Base-by-base conservation (phyloP, 2,329 filamentous ascomycete species). In the Penicillium sp. region DNA sequence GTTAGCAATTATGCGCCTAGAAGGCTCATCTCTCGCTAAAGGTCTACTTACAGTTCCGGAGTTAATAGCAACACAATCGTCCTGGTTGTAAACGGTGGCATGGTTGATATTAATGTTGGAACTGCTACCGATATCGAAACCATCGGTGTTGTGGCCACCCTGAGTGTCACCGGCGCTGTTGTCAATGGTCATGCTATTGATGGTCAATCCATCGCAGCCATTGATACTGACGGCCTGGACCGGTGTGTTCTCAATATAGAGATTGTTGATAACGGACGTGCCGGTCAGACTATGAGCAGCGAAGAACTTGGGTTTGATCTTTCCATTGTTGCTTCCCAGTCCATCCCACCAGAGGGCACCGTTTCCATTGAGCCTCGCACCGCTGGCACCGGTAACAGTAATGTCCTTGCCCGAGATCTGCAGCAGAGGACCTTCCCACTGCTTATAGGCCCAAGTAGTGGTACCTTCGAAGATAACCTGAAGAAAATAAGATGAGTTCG, bases 401-500 rank as follows among this genome's bases (percentile, higher is more conserved):
- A 89, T 81, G 63, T 79, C 77, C 38, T 75, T 83, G 43, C 88
- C 88, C 1, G 83, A 83, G 63, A 90, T 79, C 30, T 82, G 81
- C 67, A 91, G 81, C 14, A 91, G 79, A 48, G 88, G 88, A 0
- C 88, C 88, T 1, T 73, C 72, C 88, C 87, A 90, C 68, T 88
- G 84, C 64, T 85, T 79, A 76, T 89, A 89, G 22, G 81, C 87
- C 69, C 88, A 91, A 57, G 84, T 86, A n/a, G 88, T 90, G 14
- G 80, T 84, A 46, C 88, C 89, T 59, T 85, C 74, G 75, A 90
- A 90, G 67, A 83, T 84, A 63, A 89, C 81, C 75, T 80, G 55
- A 35, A 11, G 6, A 6, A 6, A 22, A 42, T 22, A 3, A 6
- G 33, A 59, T 26, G 3, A 38, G 33, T 37, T 11, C 11, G 19